A percentile compares a stretch with the other conserved stretches of the same genome.
Conservation (phyloP, 345 rosid species). For the Capsella bursapastoris region DNA sequence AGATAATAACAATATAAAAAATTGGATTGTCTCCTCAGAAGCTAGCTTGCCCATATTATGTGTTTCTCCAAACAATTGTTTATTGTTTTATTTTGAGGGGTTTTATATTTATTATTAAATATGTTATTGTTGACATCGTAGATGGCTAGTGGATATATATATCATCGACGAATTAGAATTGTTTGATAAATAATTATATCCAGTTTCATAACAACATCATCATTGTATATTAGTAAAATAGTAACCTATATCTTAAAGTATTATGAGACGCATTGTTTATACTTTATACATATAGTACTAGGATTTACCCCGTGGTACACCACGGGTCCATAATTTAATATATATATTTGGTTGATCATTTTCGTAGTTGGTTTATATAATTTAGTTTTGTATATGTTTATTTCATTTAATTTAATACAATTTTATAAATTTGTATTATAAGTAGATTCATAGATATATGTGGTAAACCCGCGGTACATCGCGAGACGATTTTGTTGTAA, state of each 20-base stretch:
- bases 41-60: slow-evolving; percentile 32
- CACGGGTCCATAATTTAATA: too few species aligned
- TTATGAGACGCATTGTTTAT: not conserved
- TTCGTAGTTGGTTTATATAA: too few species aligned
- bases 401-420: too few species aligned
- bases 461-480: too few species aligned
- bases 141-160: not conserved
- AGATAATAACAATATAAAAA: not conserved
- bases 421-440: too few species aligned
- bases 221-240: not conserved
- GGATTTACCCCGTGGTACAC: too few species aligned
- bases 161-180: not conserved
- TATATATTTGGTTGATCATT: too few species aligned
- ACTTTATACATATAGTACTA: not conserved
- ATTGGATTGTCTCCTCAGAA: slow-evolving; percentile 15
- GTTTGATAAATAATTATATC: not conserved
- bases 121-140: slow-evolving; percentile 19
- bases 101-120: not conserved
- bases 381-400: too few species aligned
- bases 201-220: not conserved
- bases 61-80: not conserved
- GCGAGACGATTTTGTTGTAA: too few species aligned
- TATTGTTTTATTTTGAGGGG: not conserved
- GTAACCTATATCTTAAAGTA: not conserved
- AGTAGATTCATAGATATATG: too few species aligned